phyloP scores from a whole-genome alignment of 176 grass and related monocot species.

The Triticum urartu region DNA sequence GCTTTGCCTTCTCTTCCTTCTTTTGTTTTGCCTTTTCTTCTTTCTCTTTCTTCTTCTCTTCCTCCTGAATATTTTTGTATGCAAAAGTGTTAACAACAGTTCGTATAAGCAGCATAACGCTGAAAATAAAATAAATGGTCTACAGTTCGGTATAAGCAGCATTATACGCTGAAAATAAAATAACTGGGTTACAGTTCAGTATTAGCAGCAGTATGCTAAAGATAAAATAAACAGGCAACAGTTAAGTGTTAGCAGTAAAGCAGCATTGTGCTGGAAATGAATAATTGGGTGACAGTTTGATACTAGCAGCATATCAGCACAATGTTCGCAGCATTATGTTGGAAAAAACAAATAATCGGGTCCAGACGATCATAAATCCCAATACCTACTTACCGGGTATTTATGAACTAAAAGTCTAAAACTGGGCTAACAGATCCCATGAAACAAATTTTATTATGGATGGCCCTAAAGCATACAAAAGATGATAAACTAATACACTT shows the following conservation, averaged over 20 bases:
- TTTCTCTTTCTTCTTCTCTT: slow-evolving; percentile 84
- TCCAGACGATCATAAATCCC: background rate
- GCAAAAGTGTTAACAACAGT: slow-evolving; percentile 24
- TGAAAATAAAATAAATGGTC: slow-evolving; percentile 18
- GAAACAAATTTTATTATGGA: slow-evolving; percentile 4
- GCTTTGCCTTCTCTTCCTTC: slow-evolving; percentile 42
- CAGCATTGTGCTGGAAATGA: background rate
- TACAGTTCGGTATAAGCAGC: background rate
- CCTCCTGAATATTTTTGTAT: slow-evolving; percentile 60
- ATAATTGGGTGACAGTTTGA: background rate
- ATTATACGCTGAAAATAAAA: slow-evolving; percentile 19
- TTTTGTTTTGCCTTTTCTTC: slow-evolving; percentile 64
- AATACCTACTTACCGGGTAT: background rate
- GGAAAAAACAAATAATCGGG: background rate
- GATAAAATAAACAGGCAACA: slow-evolving; percentile 14
- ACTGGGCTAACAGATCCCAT: background rate
- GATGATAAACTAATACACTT: background rate
- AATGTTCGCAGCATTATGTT: background rate
- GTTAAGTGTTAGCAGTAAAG: background rate
- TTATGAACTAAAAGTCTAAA: slow-evolving; percentile 25
- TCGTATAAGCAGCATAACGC: background rate
- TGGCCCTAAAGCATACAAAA: background rate
- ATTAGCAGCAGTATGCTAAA: slow-evolving; percentile 1
- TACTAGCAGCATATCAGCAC: background rate
- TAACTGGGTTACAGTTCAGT: slow-evolving; percentile 5